phyloP scores from a whole-genome alignment of 352 stramenopile genomes.

The Globisporangium orthogonon region DNA sequence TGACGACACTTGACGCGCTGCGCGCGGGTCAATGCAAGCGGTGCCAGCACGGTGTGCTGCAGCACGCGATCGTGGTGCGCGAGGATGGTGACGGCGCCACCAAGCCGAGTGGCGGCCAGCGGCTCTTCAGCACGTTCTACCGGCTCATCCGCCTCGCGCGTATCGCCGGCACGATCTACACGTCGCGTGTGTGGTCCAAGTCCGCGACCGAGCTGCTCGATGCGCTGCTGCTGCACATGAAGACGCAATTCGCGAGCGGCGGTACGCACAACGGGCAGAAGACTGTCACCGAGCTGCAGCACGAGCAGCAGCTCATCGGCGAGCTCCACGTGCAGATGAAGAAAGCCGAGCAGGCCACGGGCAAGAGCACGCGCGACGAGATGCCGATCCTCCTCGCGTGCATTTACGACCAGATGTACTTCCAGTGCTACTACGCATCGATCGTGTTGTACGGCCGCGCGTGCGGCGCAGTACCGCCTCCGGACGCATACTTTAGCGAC shows the following conservation, averaged over 20 bases:
- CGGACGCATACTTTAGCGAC: slow-evolving; percentile 50
- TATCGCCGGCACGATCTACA: slow-evolving; percentile 44
- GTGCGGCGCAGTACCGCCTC: slow-evolving; percentile 49
- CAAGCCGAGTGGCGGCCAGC: slow-evolving; percentile 46
- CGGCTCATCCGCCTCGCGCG: slow-evolving; percentile 50
- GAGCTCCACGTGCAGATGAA: slow-evolving; percentile 45
- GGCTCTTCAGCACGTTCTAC: slow-evolving; percentile 50
- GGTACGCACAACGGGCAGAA: slow-evolving; percentile 68
- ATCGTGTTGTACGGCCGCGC: slow-evolving; percentile 68
- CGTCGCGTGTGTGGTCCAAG: slow-evolving; percentile 58
- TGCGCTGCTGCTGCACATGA: slow-evolving; percentile 38
- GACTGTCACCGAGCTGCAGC: slow-evolving; percentile 32
- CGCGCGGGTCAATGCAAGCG: slow-evolving; percentile 37
- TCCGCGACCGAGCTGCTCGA: slow-evolving; percentile 42
- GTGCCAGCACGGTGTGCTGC: slow-evolving; percentile 65
- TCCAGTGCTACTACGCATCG: slow-evolving; percentile 62
- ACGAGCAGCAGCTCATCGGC: slow-evolving; percentile 49
- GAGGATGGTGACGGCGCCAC: slow-evolving; percentile 22
- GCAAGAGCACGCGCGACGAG: slow-evolving; percentile 44
- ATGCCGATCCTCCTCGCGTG: slow-evolving; percentile 58
- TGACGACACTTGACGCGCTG: slow-evolving; percentile 22
- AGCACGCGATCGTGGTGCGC: slow-evolving; percentile 47
- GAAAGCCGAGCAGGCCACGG: slow-evolving; percentile 35
- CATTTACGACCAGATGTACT: slow-evolving; percentile 76
- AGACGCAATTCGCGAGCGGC: slow-evolving; percentile 40